Percentiles rank a stretch among this genome's conserved stretches.
These are phyloP conservation scores for Sporobolomyces roseus DNA, from an alignment of 768 basidiomycete species.

Conservation along the genomic window DNA sequence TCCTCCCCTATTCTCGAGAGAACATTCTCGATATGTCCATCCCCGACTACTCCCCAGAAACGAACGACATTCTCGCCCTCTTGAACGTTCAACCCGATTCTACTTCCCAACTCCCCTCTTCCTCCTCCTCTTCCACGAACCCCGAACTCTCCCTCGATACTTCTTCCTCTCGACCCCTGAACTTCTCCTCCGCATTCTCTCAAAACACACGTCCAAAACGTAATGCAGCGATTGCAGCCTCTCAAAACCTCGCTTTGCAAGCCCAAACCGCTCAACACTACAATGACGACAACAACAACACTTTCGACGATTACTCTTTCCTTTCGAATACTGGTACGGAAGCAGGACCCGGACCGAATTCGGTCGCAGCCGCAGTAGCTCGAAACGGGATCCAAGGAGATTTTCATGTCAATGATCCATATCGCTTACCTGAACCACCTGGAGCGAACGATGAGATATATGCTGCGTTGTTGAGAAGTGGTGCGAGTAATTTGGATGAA, in stretches of 20 bases:
- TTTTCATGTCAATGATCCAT: no score
- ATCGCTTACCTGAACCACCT: no score
- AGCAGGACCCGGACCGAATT: slow-evolving; percentile 4
- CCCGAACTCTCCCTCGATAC: neutral
- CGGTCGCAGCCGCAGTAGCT: neutral
- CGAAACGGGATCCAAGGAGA: slow-evolving; percentile 4
- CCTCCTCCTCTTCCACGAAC: neutral
- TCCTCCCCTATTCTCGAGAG: no score
- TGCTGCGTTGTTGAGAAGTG: no score
- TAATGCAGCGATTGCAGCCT: neutral
- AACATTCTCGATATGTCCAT: neutral
- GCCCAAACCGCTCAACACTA: no score
- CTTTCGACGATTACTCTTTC: neutral
- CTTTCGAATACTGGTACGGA: neutral
- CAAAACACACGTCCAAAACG: neutral
- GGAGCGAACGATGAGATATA: no score
- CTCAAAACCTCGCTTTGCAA: neutral
- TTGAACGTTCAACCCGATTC: neutral
- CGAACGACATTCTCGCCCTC: neutral
- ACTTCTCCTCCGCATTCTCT: neutral
- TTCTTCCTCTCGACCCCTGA: neutral
- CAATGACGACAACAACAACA: no score
- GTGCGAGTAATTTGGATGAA: no score
- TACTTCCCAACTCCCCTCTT: neutral
- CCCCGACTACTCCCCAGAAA: neutral